Base-by-base conservation (phyloP, 2,329 filamentous ascomycete genomes). In the Trichophyton schoenleinii region DNA sequence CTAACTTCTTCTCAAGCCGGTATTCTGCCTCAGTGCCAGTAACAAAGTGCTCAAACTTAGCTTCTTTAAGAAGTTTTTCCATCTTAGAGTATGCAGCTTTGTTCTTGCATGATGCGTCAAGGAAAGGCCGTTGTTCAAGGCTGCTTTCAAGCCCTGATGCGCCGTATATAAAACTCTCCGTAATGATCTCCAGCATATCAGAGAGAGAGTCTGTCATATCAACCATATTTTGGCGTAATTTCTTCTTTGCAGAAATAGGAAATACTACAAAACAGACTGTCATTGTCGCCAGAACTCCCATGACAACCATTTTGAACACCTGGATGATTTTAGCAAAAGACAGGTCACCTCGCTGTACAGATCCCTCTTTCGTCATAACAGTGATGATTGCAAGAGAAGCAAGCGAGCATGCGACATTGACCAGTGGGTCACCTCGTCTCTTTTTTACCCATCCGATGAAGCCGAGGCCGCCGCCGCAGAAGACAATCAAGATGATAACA, bases 371-470 rank as follows among this genome's bases (percentile, higher is more conserved):
- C 9, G 92, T 96, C 64, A 96, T 78, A 53, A 95, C 84, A 1
- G 88, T 91, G 70, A 96, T 95, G 65, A 94, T 88, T 58, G 89
- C 89, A 62, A 97, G 85, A 38, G 89, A 92, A 5, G 91, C 85
- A 66, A 96, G 79, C 36, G 91, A 96, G 67, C 88, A 90, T 57
- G 87, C 89, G 41, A 92, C 87, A 69, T 91, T 91, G 65, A 94
- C 89, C 61, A 94, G 76, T 5, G 89, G 88, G 67, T 88, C 86
- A 63, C 87, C 88, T 63, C 89, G 80, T 67, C 79, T 85, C 70
- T 92, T 88, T 74, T 95, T 95, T 61, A 87, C 83, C 90, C 89
- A 95, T 49, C 88, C 91, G 31, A 96, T 81, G 66, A 96, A 87
- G 0, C 92, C 92, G 58, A 97, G 78, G 0, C 89, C 91, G 25